phyloP scores from a whole-genome alignment of 176 grass and related monocot genomes.

The Zoysia japonica region DNA sequence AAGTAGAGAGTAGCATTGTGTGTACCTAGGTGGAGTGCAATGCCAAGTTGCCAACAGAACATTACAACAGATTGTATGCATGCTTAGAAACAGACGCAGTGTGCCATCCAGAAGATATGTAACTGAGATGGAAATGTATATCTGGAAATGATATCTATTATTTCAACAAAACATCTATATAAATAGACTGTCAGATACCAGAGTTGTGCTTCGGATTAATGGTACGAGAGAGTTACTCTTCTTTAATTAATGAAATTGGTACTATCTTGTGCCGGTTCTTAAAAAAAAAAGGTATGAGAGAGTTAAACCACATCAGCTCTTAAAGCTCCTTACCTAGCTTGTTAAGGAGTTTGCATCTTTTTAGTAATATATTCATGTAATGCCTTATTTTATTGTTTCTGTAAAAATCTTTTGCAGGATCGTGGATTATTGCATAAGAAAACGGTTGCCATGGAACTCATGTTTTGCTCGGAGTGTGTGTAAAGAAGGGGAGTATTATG shows the following conservation, averaged over 20 bases:
- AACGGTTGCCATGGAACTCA: conserved; percentile 70
- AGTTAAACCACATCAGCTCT: neutral
- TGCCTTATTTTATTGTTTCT: conserved; percentile 5
- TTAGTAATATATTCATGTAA: neutral
- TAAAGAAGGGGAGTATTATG: conserved; percentile 91
- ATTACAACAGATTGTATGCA: neutral
- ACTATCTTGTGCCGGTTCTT: no score
- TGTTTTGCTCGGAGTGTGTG: conserved; percentile 69
- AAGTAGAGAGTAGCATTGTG: neutral
- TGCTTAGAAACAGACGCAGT: neutral
- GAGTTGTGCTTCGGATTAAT: neutral
- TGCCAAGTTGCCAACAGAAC: neutral
- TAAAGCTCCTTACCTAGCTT: neutral
- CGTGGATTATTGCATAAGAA: conserved; percentile 73
- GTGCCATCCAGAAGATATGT: neutral
- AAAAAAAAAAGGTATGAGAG: neutral
- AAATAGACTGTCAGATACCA: neutral
- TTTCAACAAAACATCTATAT: neutral
- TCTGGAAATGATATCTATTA: neutral
- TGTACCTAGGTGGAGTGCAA: neutral
- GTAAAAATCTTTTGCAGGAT: conserved; percentile 45
- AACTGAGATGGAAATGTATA: neutral
- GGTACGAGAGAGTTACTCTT: neutral
- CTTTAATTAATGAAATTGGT: no score
- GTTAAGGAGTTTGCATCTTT: neutral